These are phyloP conservation scores for Geranomyces michiganensis DNA, from an alignment of 192 early-diverging fungal species.

Conservation along the genomic window DNA sequence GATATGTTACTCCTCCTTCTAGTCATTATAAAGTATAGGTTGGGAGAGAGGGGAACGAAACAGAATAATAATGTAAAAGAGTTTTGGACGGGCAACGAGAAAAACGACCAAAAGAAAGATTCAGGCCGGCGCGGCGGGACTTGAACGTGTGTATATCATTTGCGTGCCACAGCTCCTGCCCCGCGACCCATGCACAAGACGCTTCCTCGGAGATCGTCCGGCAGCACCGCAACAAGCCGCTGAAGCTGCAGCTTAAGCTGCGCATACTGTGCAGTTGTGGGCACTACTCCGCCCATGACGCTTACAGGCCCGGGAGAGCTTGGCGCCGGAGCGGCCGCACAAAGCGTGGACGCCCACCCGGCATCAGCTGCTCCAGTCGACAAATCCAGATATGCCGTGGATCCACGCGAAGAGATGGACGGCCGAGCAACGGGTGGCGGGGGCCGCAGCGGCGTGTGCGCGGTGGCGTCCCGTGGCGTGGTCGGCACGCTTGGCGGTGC, in stretches of 20 bases:
- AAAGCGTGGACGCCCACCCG: constrained; percentile 21
- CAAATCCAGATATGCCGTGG: constrained; percentile 9
- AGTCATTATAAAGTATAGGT: too few species aligned
- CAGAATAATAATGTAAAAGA: too few species aligned
- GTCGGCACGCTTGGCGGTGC: not conserved
- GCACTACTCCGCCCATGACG: constrained; percentile 45
- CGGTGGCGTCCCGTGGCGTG: not conserved
- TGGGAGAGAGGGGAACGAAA: too few species aligned
- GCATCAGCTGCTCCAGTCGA: not conserved
- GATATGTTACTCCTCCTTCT: too few species aligned
- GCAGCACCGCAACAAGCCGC: constrained; percentile 40
- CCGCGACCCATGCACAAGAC: not conserved
- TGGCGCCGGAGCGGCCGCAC: constrained; percentile 18
- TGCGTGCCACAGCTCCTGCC: too few species aligned
- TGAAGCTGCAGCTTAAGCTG: constrained; percentile 39
- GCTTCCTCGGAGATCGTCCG: constrained; percentile 43
- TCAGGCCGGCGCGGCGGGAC: too few species aligned
- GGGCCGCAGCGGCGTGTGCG: not conserved
- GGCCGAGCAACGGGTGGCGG: not conserved
- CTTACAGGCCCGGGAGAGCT: constrained; percentile 26
- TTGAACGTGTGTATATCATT: too few species aligned
- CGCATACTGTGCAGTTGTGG: constrained; percentile 41
- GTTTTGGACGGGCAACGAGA: too few species aligned
- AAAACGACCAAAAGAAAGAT: too few species aligned
- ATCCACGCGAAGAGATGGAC: not conserved